A percentile compares a stretch with the other conserved stretches of the same genome.
Conservation (phyloP, 2,329 filamentous ascomycete genomes). For the Beauveria varroae region DNA sequence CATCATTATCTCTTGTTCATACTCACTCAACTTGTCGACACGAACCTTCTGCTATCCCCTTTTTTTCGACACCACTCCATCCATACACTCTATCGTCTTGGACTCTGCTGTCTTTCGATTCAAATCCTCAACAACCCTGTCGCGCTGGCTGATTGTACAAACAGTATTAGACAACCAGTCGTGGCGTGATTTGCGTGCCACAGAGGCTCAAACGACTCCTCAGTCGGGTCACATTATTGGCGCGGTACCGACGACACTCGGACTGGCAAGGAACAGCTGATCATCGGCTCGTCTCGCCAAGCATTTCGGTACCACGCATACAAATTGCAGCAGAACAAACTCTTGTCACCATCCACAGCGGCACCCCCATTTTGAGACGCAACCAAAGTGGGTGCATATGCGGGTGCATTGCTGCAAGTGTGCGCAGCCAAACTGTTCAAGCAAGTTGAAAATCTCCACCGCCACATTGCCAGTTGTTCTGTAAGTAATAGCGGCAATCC, state of each 20-base stretch:
- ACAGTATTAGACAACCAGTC: not conserved
- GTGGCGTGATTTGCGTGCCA: not conserved
- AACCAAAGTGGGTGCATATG: slow-evolving; percentile 8
- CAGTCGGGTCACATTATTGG: not conserved
- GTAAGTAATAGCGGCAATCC: slow-evolving; percentile 8
- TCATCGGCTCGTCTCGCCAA: not conserved
- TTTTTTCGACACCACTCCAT: not conserved
- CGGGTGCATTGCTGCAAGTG: slow-evolving; percentile 9
- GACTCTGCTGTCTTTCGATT: not conserved
- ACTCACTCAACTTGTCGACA: not conserved
- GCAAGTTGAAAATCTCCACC: slow-evolving; percentile 10
- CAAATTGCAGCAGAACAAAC: not conserved
- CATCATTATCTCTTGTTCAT: not conserved
- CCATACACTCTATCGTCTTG: not conserved
- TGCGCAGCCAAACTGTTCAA: slow-evolving; percentile 1
- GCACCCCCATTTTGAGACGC: not conserved
- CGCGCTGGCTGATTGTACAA: not conserved
- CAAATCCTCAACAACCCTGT: not conserved
- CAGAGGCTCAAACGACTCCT: not conserved
- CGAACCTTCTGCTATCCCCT: not conserved
- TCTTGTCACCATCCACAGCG: not conserved
- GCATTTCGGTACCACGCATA: not conserved
- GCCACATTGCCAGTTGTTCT: slow-evolving; percentile 5
- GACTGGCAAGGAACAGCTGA: not conserved
- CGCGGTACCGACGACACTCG: not conserved